Conservation (phyloP, 2,329 filamentous ascomycete genomes). For the Coleophoma eucalyptorum region DNA sequence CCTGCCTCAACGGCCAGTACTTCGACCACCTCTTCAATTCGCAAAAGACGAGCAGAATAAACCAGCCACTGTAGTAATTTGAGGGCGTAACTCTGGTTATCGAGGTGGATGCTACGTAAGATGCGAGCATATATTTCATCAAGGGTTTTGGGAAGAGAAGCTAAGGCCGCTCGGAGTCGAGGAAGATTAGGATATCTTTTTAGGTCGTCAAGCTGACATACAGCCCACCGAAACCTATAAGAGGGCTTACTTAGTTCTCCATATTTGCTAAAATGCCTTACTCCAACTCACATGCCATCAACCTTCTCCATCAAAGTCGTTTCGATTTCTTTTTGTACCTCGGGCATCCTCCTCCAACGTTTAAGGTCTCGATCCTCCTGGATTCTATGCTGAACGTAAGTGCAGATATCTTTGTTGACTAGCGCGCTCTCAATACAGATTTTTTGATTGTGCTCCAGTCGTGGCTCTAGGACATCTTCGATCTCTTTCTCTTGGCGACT, state of each 20-base stretch:
- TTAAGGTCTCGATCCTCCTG: constrained; percentile 12
- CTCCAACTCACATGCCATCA: constrained; percentile 25
- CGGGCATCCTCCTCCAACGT: constrained; percentile 21
- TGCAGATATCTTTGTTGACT: constrained; percentile 21
- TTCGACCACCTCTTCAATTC: constrained; percentile 24
- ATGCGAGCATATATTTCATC: constrained; percentile 24
- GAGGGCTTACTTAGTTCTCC: constrained; percentile 1
- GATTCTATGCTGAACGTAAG: constrained; percentile 19
- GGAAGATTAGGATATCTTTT: constrained; percentile 13
- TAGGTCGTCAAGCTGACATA: constrained; percentile 26
- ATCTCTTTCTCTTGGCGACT: constrained; percentile 25
- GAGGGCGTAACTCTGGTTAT: constrained; percentile 15
- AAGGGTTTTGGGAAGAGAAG: constrained; percentile 14
- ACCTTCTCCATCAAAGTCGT: constrained; percentile 16
- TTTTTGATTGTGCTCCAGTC: constrained; percentile 9
- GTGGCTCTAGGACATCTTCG: constrained; percentile 8
- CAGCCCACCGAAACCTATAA: constrained; percentile 24
- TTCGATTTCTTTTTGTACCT: constrained; percentile 20
- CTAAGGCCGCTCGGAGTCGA: constrained; percentile 8
- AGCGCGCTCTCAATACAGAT: constrained; percentile 17
- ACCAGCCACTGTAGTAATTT: constrained; percentile 23
- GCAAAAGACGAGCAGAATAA: constrained; percentile 21
- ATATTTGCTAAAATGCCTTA: neutral
- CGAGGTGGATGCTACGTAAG: constrained; percentile 16
- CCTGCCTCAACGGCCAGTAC: constrained; percentile 22